Evolutionary conservation across 2,329 filamentous ascomycete genomes (phyloP).

Genomic region (Teratosphaeria epicoccoides): DNA sequence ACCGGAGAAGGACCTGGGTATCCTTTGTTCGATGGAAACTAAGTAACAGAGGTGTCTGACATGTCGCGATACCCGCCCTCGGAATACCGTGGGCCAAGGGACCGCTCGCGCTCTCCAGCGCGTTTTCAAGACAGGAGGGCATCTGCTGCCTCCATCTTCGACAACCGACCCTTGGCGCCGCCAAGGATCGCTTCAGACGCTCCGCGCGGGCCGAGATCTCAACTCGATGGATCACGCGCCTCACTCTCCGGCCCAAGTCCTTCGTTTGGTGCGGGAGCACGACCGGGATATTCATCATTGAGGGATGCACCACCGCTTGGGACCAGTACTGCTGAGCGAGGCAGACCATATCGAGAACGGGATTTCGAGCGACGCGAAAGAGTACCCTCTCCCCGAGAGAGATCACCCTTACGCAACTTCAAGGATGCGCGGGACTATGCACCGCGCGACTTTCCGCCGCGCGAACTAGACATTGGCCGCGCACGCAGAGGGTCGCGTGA

Average conservation of each 20-base stretch:
- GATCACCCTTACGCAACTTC: slow-evolving; percentile 50
- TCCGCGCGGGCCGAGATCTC: slow-evolving; percentile 70
- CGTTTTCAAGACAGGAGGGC: slow-evolving; percentile 61
- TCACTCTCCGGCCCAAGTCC: slow-evolving; percentile 33
- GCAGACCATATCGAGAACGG: slow-evolving; percentile 44
- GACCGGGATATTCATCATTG: slow-evolving; percentile 25
- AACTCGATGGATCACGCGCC: slow-evolving; percentile 51
- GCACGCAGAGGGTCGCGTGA: slow-evolving; percentile 61
- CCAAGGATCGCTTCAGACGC: slow-evolving; percentile 43
- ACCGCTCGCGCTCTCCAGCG: slow-evolving; percentile 62
- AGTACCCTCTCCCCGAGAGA: slow-evolving; percentile 50
- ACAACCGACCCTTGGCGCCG: slow-evolving; percentile 17
- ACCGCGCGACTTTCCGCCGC: slow-evolving; percentile 49
- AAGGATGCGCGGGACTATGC: slow-evolving; percentile 52
- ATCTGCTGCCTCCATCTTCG: slow-evolving; percentile 39
- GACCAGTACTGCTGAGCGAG: slow-evolving; percentile 43
- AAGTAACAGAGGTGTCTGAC: background rate
- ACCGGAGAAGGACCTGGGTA: background rate
- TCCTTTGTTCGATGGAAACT: slow-evolving; percentile 4
- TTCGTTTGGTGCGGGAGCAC: slow-evolving; percentile 45
- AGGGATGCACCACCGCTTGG: slow-evolving; percentile 47
- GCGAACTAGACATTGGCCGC: slow-evolving; percentile 56
- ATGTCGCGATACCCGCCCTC: slow-evolving; percentile 27
- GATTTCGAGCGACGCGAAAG: slow-evolving; percentile 46
- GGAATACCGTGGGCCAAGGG: slow-evolving; percentile 35